phyloP scores from a whole-genome alignment of 495 filamentous ascomycete genomes.

The Choiromyces venosus region DNA sequence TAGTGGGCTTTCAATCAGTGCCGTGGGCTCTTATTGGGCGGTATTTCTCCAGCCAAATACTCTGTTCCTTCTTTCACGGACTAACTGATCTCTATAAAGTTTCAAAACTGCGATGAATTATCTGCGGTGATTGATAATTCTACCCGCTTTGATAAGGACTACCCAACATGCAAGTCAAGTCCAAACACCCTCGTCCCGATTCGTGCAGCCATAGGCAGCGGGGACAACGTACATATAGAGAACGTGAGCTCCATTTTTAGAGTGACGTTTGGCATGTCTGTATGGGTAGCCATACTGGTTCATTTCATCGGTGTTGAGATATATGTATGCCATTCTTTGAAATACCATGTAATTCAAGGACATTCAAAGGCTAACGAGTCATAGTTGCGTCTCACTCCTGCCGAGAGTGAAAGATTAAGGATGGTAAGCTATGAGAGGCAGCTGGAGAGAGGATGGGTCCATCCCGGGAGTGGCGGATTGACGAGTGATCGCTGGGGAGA shows the following conservation, averaged over 20 bases:
- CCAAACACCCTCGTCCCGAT: constrained; percentile 39
- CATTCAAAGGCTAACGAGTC: not conserved
- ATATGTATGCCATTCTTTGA: constrained; percentile 42
- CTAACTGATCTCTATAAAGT: not conserved
- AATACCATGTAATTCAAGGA: not conserved
- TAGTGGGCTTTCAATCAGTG: constrained; percentile 42
- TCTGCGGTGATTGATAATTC: constrained; percentile 36
- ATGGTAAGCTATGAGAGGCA: constrained; percentile 51
- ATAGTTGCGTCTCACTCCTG: constrained; percentile 49
- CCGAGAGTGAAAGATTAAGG: constrained; percentile 49
- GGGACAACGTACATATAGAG: constrained; percentile 3
- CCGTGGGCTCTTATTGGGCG: constrained; percentile 38
- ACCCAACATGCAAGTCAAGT: constrained; percentile 45
- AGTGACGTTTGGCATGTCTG: constrained; percentile 46
- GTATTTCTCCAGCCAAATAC: constrained; percentile 15
- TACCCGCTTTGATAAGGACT: constrained; percentile 36
- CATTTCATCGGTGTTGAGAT: constrained; percentile 50
- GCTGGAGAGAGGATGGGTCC: constrained; percentile 48
- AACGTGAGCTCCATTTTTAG: constrained; percentile 44
- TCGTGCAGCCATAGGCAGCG: not conserved
- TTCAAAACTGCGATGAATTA: constrained; percentile 48
- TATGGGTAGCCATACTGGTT: constrained; percentile 48
- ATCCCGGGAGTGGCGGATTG: constrained; percentile 49
- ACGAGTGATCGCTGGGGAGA: constrained; percentile 49
- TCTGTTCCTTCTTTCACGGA: not conserved